phyloP scores from a whole-genome alignment of 768 basidiomycete genomes.

The Kwoniella mangroviensis region DNA sequence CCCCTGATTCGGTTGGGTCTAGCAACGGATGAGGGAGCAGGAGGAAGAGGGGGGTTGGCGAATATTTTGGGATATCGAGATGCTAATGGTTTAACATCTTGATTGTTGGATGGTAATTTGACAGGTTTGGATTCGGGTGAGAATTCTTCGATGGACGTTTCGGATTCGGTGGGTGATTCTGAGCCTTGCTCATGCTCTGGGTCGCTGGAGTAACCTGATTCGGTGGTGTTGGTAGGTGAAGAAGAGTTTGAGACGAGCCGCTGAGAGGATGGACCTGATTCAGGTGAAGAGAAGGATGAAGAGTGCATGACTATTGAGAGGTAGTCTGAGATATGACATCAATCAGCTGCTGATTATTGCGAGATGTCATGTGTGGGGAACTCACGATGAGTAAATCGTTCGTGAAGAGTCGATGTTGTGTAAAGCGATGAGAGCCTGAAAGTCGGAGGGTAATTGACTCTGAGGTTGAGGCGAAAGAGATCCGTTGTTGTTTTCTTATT shows the following conservation, averaged over 20 bases:
- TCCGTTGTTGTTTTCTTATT: too few species aligned
- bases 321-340: too few species aligned
- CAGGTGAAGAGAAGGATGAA: conserved; percentile 6
- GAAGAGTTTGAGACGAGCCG: neutral
- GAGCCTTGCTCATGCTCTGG: conserved; percentile 7
- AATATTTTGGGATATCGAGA: conserved; percentile 22
- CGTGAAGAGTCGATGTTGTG: too few species aligned
- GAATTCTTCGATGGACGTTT: conserved; percentile 4
- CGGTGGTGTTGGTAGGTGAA: neutral
- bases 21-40: conserved; percentile 1
- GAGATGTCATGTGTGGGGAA: too few species aligned
- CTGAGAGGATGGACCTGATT: conserved; percentile 2
- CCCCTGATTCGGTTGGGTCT: conserved; percentile 12
- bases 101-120: conserved; percentile 3
- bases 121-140: conserved; percentile 15
- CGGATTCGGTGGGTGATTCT: conserved; percentile 8
- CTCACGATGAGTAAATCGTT: too few species aligned
- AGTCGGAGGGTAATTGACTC: too few species aligned
- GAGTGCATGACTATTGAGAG: neutral
- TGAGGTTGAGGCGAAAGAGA: too few species aligned
- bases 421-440: too few species aligned
- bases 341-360: too few species aligned
- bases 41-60: conserved; percentile 2
- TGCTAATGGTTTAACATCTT: conserved; percentile 15
- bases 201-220: conserved; percentile 9